Percentiles rank a stretch among this genome's conserved stretches.
Conservation (phyloP, 2,329 filamentous ascomycete species). For the Trichocomaceae sp. region DNA sequence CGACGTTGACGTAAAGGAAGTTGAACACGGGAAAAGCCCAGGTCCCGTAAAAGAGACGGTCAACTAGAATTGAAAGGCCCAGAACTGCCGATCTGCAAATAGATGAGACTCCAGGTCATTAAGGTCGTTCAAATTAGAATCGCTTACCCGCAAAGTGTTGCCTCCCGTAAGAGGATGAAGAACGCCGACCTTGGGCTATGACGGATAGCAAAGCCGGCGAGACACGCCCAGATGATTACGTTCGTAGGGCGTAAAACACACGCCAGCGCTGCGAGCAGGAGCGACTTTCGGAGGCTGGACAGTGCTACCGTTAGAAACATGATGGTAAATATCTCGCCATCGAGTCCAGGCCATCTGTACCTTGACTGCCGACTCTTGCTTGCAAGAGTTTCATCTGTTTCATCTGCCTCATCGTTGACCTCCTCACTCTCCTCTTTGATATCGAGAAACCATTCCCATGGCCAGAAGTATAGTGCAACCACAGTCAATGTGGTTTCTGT, state of each 20-base stretch:
- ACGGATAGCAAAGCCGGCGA: constrained; percentile 52
- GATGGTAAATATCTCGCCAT: constrained; percentile 10
- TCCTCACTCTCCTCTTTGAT: constrained; percentile 39
- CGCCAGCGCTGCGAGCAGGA: constrained; percentile 71
- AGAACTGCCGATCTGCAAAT: constrained; percentile 50
- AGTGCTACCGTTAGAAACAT: constrained; percentile 17
- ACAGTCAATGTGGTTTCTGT: constrained; percentile 84
- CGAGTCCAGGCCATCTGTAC: constrained; percentile 20
- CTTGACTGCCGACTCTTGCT: constrained; percentile 17
- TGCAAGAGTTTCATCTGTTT: constrained; percentile 3
- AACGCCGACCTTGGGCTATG: constrained; percentile 39
- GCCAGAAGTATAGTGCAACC: constrained; percentile 74
- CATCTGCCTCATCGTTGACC: constrained; percentile 20
- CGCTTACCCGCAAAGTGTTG: constrained; percentile 51
- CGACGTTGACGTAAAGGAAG: constrained; percentile 86
- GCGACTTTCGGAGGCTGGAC: constrained; percentile 53
- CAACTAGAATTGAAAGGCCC: constrained; percentile 57
- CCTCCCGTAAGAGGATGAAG: constrained; percentile 56
- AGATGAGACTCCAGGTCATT: neutral
- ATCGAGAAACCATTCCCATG: constrained; percentile 63
- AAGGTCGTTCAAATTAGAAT: neutral
- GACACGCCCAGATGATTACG: constrained; percentile 69
- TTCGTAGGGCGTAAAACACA: constrained; percentile 88
- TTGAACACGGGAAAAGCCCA: constrained; percentile 86
- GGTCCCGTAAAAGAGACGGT: constrained; percentile 70